Percentiles rank a stretch among this genome's conserved stretches.
Conservation (phyloP, 2,329 filamentous ascomycete genomes). For the Neofusicoccum sp. region DNA sequence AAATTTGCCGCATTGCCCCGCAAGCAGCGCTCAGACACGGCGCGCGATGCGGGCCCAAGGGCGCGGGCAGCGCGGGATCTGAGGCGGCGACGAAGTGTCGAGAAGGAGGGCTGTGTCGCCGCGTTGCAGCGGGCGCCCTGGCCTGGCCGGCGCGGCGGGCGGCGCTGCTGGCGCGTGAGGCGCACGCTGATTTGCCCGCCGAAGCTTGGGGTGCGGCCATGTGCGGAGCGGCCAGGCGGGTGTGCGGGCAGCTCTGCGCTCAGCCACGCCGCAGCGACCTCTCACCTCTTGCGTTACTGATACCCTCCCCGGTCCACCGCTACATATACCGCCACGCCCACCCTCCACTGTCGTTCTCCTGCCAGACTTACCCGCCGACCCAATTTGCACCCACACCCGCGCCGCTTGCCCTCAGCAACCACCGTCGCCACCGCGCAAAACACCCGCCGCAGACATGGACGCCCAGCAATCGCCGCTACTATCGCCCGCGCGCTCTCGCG, state of each 20-base stretch:
- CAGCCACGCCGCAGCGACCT: not conserved
- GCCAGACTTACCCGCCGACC: not conserved
- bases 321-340: not conserved
- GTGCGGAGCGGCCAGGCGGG: no score
- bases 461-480: not conserved
- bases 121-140: no score
- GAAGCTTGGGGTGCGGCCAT: no score
- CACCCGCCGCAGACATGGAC: constrained; percentile 26
- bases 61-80: no score
- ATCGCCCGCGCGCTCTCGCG: constrained; percentile 15
- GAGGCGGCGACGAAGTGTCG: no score
- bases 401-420: not conserved
- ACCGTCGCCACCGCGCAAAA: not conserved
- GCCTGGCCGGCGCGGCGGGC: no score
- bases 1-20: no score
- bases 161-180: no score
- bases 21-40: no score
- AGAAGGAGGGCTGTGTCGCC: no score
- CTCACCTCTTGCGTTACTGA: not conserved
- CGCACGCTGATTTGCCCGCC: no score
- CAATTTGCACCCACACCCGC: not conserved
- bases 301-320: not conserved
- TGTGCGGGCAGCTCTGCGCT: not conserved
- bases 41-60: no score
- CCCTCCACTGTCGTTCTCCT: not conserved